phyloP scores from a whole-genome alignment of 805 yeast genomes.

The Cyberlindnera americana region DNA sequence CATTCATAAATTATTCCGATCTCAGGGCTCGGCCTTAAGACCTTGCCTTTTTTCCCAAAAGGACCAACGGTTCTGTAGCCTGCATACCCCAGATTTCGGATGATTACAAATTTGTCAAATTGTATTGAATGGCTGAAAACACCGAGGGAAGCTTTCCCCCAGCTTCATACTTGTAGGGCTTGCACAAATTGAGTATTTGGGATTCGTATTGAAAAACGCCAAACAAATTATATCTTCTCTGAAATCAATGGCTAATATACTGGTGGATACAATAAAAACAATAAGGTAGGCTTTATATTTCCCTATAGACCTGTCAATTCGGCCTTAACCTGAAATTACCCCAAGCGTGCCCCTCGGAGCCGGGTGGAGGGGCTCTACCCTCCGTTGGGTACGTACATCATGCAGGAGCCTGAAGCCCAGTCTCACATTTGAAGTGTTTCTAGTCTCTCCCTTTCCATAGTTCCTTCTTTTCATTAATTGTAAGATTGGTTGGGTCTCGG shows the following conservation, averaged over 20 bases:
- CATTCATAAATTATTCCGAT: no score
- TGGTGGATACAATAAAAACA: no score
- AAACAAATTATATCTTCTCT: no score
- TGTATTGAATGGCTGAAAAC: constrained; percentile 1
- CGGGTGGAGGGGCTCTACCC: constrained; percentile 10
- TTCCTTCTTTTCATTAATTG: not conserved
- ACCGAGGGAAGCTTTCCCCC: not conserved
- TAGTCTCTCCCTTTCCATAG: not conserved
- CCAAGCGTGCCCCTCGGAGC: constrained; percentile 17
- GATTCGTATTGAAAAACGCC: no score
- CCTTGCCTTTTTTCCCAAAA: not conserved
- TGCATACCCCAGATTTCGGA: constrained; percentile 7
- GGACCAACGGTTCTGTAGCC: constrained; percentile 1
- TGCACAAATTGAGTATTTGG: no score
- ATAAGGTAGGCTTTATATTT: not conserved
- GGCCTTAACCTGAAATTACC: no score
- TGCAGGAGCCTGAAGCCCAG: not conserved
- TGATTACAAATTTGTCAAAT: constrained; percentile 3
- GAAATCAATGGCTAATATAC: no score
- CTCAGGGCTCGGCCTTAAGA: constrained; percentile 2
- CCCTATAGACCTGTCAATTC: not conserved
- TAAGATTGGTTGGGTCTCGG: constrained; percentile 4
- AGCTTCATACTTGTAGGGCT: constrained; percentile 1
- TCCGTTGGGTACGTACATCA: no score
- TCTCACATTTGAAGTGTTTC: no score